Conservation (phyloP, 2,329 filamentous ascomycete species). For the Clonostachys byssicola region DNA sequence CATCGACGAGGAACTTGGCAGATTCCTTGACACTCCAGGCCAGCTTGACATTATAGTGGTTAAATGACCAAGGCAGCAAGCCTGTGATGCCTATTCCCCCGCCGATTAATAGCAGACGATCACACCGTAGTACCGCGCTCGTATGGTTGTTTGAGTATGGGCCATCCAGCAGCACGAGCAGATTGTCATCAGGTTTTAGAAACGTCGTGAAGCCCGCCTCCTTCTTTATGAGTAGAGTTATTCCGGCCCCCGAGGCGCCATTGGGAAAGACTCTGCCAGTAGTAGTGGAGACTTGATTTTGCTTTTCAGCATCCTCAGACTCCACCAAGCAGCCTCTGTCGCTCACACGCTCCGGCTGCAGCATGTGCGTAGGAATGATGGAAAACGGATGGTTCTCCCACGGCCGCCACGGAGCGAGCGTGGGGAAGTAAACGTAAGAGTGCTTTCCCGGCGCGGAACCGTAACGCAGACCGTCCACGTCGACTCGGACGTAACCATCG, state of each 20-base stretch:
- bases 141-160: slow-evolving; percentile 25
- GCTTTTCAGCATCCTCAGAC: background rate
- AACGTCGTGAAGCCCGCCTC: slow-evolving; percentile 24
- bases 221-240: slow-evolving; percentile 30
- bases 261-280: no score
- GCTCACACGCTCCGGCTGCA: slow-evolving; percentile 2
- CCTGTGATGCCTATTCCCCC: slow-evolving; percentile 45
- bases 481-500: slow-evolving; percentile 27
- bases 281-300: background rate
- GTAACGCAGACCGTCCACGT: slow-evolving; percentile 32
- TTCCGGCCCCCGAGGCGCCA: slow-evolving; percentile 7
- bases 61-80: slow-evolving; percentile 23
- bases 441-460: slow-evolving; percentile 21
- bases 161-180: slow-evolving; percentile 32
- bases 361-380: slow-evolving; percentile 19
- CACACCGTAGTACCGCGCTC: slow-evolving; percentile 16
- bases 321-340: background rate
- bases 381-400: slow-evolving; percentile 57
- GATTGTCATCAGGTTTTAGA: slow-evolving; percentile 11
- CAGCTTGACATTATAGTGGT: slow-evolving; percentile 27
- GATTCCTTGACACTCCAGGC: slow-evolving; percentile 24
- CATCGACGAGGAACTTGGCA: slow-evolving; percentile 16
- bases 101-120: slow-evolving; percentile 33
- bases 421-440: slow-evolving; percentile 45
- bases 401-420: slow-evolving; percentile 23